Evolutionary conservation across 1,284 basidiomycete genomes (phyloP).

Genomic region (Laetiporus sulphureus): DNA sequence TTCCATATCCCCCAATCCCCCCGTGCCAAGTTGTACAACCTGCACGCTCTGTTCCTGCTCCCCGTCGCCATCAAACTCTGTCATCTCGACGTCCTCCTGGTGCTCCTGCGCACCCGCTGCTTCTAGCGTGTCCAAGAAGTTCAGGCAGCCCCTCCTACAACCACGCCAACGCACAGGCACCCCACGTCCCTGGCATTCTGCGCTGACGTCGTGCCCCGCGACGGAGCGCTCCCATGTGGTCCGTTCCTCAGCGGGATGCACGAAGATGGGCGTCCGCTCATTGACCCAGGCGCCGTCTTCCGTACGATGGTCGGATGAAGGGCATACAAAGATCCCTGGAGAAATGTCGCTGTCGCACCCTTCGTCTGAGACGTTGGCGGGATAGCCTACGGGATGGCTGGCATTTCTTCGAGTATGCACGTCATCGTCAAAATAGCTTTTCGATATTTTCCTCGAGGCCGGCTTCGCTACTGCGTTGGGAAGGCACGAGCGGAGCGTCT

Average conservation of each 20-base stretch:
- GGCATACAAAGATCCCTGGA: slow-evolving; percentile 39
- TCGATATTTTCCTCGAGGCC: slow-evolving; percentile 8
- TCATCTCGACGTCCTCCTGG: not conserved
- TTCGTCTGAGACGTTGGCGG: not conserved
- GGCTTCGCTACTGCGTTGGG: slow-evolving; percentile 21
- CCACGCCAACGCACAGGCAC: slow-evolving; percentile 70
- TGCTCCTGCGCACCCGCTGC: not conserved
- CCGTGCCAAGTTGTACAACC: not conserved
- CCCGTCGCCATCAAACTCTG: not conserved
- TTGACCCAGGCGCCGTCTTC: slow-evolving; percentile 10
- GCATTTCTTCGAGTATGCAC: slow-evolving; percentile 5
- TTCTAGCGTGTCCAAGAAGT: slow-evolving; percentile 35
- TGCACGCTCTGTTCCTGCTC: not conserved
- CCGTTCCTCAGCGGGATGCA: slow-evolving; percentile 53
- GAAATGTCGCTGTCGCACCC: slow-evolving; percentile 10
- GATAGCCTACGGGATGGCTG: not conserved
- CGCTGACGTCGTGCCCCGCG: slow-evolving; percentile 46
- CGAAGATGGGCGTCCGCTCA: slow-evolving; percentile 35
- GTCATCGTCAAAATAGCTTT: slow-evolving; percentile 6
- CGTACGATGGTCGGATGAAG: slow-evolving; percentile 40
- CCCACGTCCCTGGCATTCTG: slow-evolving; percentile 19
- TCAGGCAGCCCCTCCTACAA: slow-evolving; percentile 53
- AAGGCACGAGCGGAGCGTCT: slow-evolving; percentile 19
- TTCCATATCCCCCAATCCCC: slow-evolving; percentile 1
- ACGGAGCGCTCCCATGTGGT: slow-evolving; percentile 57